These are phyloP conservation scores for Chaetomium sp. DNA, from an alignment of 2,329 filamentous ascomycete genomes.

Conservation along the genomic window DNA sequence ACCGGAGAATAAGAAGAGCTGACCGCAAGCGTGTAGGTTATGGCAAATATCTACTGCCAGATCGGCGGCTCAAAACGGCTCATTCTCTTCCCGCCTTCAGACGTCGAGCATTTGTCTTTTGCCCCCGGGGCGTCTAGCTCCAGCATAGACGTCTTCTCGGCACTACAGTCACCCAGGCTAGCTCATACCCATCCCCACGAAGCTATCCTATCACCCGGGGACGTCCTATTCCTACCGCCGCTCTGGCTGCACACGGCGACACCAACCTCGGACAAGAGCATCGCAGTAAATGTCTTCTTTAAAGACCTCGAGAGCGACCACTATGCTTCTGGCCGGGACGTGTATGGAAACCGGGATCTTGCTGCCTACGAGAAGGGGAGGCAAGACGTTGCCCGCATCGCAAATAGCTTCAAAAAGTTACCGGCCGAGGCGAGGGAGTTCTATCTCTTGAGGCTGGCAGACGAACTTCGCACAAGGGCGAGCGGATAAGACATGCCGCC, in stretches of 20 bases:
- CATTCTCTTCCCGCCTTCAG: constrained; percentile 75
- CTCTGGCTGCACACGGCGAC: constrained; percentile 81
- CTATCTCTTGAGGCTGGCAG: constrained; percentile 71
- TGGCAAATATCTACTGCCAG: constrained; percentile 85
- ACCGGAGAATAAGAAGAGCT: not conserved
- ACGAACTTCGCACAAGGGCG: constrained; percentile 56
- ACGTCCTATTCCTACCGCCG: constrained; percentile 78
- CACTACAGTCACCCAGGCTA: constrained; percentile 37
- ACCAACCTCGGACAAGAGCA: constrained; percentile 60
- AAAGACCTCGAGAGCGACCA: constrained; percentile 69
- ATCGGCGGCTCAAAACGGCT: constrained; percentile 72
- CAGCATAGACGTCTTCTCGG: constrained; percentile 69
- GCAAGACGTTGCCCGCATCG: constrained; percentile 68
- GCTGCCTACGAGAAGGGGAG: constrained; percentile 82
- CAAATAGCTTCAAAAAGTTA: constrained; percentile 63
- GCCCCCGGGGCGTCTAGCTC: constrained; percentile 80
- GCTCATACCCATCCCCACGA: constrained; percentile 63
- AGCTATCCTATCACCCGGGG: constrained; percentile 67
- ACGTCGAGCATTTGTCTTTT: constrained; percentile 70
- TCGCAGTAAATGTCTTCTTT: constrained; percentile 92
- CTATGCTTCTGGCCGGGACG: constrained; percentile 69
- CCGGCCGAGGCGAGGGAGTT: constrained; percentile 70
- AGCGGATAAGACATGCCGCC: constrained; percentile 11
- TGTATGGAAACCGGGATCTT: constrained; percentile 86
- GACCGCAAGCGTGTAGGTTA: constrained; percentile 57